Evolutionary conservation across 2,329 filamentous ascomycete genomes (phyloP).

Genomic region (Penicillium sp.): DNA sequence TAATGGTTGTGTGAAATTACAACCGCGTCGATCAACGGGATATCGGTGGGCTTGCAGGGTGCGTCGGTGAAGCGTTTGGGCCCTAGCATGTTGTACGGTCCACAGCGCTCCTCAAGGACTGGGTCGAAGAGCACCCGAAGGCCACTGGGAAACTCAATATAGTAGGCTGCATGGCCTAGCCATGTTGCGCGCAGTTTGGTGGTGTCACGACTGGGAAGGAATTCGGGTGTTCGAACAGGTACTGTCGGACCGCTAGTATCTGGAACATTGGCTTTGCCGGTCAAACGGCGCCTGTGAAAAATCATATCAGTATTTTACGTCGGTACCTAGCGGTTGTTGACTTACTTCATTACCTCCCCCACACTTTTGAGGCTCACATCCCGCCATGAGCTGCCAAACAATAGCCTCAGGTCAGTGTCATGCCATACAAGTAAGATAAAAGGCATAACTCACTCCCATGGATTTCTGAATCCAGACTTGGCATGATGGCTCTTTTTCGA

Average conservation of each 20-base stretch:
- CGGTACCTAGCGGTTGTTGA: neutral
- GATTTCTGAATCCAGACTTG: conserved; percentile 42
- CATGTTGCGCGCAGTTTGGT: conserved; percentile 77
- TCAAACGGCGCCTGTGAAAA: conserved; percentile 43
- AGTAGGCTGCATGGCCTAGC: conserved; percentile 94
- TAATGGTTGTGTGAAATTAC: conserved; percentile 91
- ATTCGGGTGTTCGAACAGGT: conserved; percentile 64
- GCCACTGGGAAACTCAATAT: conserved; percentile 83
- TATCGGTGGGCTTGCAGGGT: conserved; percentile 74
- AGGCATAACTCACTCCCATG: conserved; percentile 40
- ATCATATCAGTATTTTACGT: neutral
- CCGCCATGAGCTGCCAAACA: conserved; percentile 17
- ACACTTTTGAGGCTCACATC: conserved; percentile 14
- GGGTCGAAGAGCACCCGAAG: conserved; percentile 90
- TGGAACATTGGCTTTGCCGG: conserved; percentile 55
- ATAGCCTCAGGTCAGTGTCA: conserved; percentile 10
- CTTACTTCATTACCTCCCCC: conserved; percentile 22
- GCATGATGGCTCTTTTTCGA: conserved; percentile 42
- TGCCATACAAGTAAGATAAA: neutral
- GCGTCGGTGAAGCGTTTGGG: conserved; percentile 76
- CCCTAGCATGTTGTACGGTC: conserved; percentile 68
- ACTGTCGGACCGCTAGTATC: conserved; percentile 67
- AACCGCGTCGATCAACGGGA: conserved; percentile 61
- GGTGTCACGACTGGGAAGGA: conserved; percentile 62
- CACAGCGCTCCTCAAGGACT: conserved; percentile 85